Evolutionary conservation across 208 protist genomes (phyloP), one percentile per base, ranked within the genome.

Genomic region (Leishmania arabica): DNA sequence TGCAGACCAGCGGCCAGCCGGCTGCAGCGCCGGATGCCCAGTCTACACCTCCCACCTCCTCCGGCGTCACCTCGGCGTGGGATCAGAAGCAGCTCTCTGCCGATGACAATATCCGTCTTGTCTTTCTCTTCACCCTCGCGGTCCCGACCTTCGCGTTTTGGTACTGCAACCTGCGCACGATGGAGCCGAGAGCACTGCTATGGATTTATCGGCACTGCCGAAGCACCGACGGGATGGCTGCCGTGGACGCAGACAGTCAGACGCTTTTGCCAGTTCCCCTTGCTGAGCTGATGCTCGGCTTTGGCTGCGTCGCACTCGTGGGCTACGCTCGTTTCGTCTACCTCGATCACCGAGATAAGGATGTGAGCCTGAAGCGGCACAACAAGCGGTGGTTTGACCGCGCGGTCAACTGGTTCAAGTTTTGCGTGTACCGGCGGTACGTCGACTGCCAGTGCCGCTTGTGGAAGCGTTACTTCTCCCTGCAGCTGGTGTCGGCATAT

Each of bases 401-500:
- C 1, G 47, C 83, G 34, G 65, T 89, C 15, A 89, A 89, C 82
- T 78, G 53, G 78, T 47, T 84, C 68, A 89, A 89, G 60, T 89
- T 85, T 54, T 65, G 69, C 51, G 49, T 83, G 34, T 79, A 79
- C 56, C 76, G 78, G 24, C 71, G 74, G 37, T 82, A 81, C 58
- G 75, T 84, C 27, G 79, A 85, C 60, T 80, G 42, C 51, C 45
- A 87, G 51, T 88, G 75, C 80, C 72, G 42, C 13, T 77, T 64
- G 17, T 68, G 88, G 73, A 84, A 82, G 53, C 72, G 74, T 2
- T 88, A 88, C 79, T 90, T 93, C 71, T 69, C 73, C 21, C n/a
- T 90, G 31, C 60, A 88, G 71, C 70, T 93, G 17, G 84, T 89
- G 17, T 47, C 84, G 51, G 75, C 81, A 13, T 85, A 87, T n/a